phyloP scores from a whole-genome alignment of 768 basidiomycete genomes.

The Sporobolomyces pararoseus region DNA sequence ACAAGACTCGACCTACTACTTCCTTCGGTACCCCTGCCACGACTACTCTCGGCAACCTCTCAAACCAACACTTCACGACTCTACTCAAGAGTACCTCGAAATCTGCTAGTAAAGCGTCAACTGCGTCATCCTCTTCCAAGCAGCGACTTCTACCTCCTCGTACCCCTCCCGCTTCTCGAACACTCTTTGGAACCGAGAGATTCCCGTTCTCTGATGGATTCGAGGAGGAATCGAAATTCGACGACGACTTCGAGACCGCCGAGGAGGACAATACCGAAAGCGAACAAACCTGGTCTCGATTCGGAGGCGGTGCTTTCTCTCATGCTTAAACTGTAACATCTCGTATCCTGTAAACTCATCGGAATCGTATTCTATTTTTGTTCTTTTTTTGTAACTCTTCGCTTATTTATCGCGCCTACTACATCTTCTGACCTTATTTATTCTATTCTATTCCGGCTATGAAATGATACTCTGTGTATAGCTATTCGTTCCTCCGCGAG shows the following conservation, averaged over 20 bases:
- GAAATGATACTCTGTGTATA: too few species aligned
- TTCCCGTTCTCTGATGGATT: slow-evolving; percentile 9
- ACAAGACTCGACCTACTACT: neutral
- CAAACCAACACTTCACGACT: neutral
- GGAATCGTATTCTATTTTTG: neutral
- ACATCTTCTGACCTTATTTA: too few species aligned
- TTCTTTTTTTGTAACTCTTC: neutral
- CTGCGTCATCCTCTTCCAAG: too few species aligned
- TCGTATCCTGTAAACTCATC: too few species aligned
- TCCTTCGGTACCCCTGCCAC: neutral
- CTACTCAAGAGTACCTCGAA: neutral
- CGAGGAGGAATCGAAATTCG: neutral
- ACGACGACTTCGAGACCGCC: slow-evolving; percentile 8
- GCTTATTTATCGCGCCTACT: too few species aligned
- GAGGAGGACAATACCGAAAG: slow-evolving; percentile 5
- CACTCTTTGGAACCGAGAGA: slow-evolving; percentile 27
- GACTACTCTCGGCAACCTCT: slow-evolving; percentile 2
- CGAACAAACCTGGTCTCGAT: neutral
- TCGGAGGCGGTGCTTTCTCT: slow-evolving; percentile 1
- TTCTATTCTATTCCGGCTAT: too few species aligned
- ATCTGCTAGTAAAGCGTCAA: neutral
- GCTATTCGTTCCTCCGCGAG: too few species aligned
- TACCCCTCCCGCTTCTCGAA: slow-evolving; percentile 20
- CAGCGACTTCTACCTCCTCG: neutral
- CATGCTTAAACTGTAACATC: neutral